Percentiles rank a stretch among this genome's conserved stretches.
phyloP scores from a whole-genome alignment of 805 yeast genomes.

The Pichia paraexigua region DNA sequence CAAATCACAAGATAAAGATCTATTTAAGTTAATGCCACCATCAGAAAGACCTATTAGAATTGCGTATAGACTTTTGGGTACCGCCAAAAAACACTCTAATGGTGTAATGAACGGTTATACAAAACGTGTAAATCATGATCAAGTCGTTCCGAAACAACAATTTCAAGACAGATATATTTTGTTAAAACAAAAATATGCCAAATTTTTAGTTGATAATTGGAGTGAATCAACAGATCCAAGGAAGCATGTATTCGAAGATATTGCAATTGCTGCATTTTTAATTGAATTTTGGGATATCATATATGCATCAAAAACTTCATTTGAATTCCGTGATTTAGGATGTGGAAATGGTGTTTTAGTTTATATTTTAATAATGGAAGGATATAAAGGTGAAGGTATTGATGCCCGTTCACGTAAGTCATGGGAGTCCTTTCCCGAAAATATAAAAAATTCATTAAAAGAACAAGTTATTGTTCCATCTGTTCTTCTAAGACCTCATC shows the following conservation, averaged over 20 bases:
- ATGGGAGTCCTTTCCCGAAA: slow-evolving; percentile 70
- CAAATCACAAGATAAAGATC: slow-evolving; percentile 20
- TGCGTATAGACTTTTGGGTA: slow-evolving; percentile 69
- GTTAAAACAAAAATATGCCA: slow-evolving; percentile 76
- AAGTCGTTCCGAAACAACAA: slow-evolving; percentile 69
- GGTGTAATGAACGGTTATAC: slow-evolving; percentile 83
- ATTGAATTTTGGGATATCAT: slow-evolving; percentile 74
- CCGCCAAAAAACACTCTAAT: slow-evolving; percentile 73
- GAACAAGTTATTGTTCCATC: slow-evolving; percentile 85
- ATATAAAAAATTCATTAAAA: slow-evolving; percentile 46
- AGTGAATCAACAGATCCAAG: slow-evolving; percentile 90
- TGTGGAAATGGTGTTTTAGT: slow-evolving; percentile 92
- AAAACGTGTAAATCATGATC: slow-evolving; percentile 82
- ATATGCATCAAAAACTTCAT: slow-evolving; percentile 31
- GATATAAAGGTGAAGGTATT: slow-evolving; percentile 73
- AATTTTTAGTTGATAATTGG: slow-evolving; percentile 71
- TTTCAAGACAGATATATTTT: slow-evolving; percentile 79
- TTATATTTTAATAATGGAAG: slow-evolving; percentile 67
- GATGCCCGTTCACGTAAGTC: slow-evolving; percentile 88
- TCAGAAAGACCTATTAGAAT: slow-evolving; percentile 68
- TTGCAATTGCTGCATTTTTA: slow-evolving; percentile 90
- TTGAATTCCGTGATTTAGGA: slow-evolving; percentile 82
- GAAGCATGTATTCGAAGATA: slow-evolving; percentile 93
- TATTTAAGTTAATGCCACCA: slow-evolving; percentile 30
- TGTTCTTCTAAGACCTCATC: slow-evolving; percentile 61